phyloP scores from a whole-genome alignment of 306 rosid species.

The Cucumis cinereus region DNA sequence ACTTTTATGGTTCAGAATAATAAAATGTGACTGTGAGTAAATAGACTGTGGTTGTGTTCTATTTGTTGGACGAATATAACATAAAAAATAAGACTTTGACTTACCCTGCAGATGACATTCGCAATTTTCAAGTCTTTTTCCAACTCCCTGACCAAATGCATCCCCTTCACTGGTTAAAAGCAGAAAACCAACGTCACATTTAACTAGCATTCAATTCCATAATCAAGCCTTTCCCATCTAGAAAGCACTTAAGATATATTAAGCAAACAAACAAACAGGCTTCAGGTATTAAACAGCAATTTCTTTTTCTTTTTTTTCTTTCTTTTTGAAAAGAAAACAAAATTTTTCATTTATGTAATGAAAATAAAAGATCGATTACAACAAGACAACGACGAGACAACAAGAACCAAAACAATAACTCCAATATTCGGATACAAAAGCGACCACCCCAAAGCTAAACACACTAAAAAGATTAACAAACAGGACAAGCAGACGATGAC shows the following conservation, averaged over 20 bases:
- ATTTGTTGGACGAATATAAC: slow-evolving; percentile 5
- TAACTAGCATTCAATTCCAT: slow-evolving; percentile 8
- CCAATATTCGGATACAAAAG: no score
- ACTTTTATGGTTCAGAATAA: background rate
- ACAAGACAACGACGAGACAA: no score
- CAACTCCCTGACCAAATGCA: slow-evolving; percentile 95
- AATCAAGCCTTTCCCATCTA: slow-evolving; percentile 3
- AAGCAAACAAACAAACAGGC: background rate
- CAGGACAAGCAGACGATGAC: no score
- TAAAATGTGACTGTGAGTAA: slow-evolving; percentile 4
- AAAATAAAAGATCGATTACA: no score
- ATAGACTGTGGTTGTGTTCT: background rate
- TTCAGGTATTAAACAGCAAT: background rate
- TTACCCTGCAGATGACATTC: slow-evolving; percentile 94
- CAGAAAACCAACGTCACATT: slow-evolving; percentile 45
- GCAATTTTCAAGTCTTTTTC: slow-evolving; percentile 95
- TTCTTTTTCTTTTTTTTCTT: background rate
- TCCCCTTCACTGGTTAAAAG: slow-evolving; percentile 99
- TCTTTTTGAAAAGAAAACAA: no score
- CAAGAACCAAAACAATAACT: no score
- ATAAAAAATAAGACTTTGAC: slow-evolving; percentile 23
- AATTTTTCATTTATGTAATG: no score
- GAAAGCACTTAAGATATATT: background rate
- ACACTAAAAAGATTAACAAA: no score
- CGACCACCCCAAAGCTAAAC: no score